These are phyloP conservation scores for Pluteus cervinus DNA, from an alignment of 768 basidiomycete species.

Conservation along the genomic window DNA sequence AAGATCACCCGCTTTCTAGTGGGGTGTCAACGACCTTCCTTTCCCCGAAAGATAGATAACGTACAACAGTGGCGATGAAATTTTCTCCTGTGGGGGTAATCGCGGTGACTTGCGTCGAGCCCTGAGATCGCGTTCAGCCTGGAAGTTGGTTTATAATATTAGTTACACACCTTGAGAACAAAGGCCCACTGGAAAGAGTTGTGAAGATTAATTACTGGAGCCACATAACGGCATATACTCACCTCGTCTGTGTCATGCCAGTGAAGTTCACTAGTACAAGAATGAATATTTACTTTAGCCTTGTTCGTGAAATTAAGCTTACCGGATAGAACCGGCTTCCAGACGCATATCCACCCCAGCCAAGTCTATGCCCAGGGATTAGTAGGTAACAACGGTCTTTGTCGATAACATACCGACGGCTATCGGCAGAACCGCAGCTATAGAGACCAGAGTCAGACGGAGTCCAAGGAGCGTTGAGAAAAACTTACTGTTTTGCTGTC, in stretches of 20 bases:
- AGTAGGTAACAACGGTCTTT: neutral
- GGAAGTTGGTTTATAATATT: neutral
- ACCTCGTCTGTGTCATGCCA: conserved; percentile 48
- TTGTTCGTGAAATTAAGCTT: conserved; percentile 5
- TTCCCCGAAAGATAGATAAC: conserved; percentile 7
- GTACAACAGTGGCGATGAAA: conserved; percentile 43
- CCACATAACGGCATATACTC: too few relatives aligned
- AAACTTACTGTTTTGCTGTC: conserved; percentile 44
- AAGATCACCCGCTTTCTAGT: conserved; percentile 39
- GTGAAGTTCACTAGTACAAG: conserved; percentile 38
- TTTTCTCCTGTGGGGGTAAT: conserved; percentile 43
- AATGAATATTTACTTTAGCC: neutral
- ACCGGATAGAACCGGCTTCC: conserved; percentile 44
- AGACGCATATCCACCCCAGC: conserved; percentile 51
- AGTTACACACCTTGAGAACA: conserved; percentile 30
- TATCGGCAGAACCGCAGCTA: conserved; percentile 43
- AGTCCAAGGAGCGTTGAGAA: neutral
- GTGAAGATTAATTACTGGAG: too few relatives aligned
- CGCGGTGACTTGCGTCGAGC: conserved; percentile 40
- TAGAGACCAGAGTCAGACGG: conserved; percentile 4
- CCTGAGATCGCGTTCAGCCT: conserved; percentile 21
- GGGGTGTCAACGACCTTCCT: too few relatives aligned
- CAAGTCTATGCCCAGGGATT: conserved; percentile 16
- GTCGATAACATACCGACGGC: conserved; percentile 32
- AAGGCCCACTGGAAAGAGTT: conserved; percentile 48